Base-by-base conservation (phyloP, 208 protist genomes). In the Trypanosoma lewisi region DNA sequence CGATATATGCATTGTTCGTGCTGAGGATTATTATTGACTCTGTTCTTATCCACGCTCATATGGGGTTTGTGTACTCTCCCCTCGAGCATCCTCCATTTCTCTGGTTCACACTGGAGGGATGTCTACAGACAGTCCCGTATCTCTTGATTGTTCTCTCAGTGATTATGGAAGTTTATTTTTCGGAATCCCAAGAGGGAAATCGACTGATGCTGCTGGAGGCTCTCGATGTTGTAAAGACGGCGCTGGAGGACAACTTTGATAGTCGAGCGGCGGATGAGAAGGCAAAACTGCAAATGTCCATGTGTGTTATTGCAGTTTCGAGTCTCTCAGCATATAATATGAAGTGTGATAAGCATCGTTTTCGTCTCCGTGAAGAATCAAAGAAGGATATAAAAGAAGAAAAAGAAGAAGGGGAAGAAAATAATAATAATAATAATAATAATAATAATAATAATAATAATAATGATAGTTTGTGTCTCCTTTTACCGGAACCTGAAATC, bases 141-240 rank as follows among this genome's bases (percentile, higher is more conserved):
- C 34, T 82, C n/a, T 67, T 91, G 50, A 88, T 94, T 53, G 82
- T 81, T 31, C 41, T 94, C 21, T 91, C 82, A 48, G 81, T 91
- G 61, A 55, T 68, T 11, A 59, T 78, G 12, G 82, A 94, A 63
- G 55, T 68, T 21, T 62, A 53, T 30, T 27, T 63, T 31, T 74
- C 64, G 17, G 27, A 73, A 19, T 59, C 70, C 37, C 14, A 60
- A 23, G 50, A 51, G 6, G 39, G 68, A 25, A 56, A 65, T 36
- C 72, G 72, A 28, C 39, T 53, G 5, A 39, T 80, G 23, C 80
- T 78, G 8, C 37, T 66, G 42, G 77, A 87, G 52, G 65, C 82
- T 11, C 77, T 89, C 27, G 44, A 56, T 11, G 31, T 54, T 6
- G 12, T 86, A 9, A 70, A 64, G 37, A 31, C 21, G 16, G 23